Conservation (phyloP, 129 eudicot species). For the Ambrosia artemisiifolia region DNA sequence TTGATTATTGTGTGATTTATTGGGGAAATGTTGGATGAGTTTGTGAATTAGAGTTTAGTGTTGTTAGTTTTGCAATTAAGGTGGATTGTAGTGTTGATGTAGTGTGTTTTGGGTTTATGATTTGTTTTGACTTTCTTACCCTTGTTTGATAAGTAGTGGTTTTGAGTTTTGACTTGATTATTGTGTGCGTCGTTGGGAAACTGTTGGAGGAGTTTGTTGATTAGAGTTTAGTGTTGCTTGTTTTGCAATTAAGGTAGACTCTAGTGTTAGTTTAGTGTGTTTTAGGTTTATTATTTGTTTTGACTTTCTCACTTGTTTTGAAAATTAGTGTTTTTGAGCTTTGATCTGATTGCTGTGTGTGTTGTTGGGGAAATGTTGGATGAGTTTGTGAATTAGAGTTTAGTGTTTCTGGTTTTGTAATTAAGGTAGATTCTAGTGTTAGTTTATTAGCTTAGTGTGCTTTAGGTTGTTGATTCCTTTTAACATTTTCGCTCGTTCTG, state of each 20-base stretch:
- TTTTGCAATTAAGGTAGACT: neutral
- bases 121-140: too few species aligned
- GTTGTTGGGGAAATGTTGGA: too few species aligned
- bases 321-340: neutral
- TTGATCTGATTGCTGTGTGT: too few species aligned
- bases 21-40: neutral
- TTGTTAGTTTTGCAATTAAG: neutral
- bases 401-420: neutral
- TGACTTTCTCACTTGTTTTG: too few species aligned
- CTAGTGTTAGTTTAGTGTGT: neutral
- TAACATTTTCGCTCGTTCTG: neutral
- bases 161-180: too few species aligned
- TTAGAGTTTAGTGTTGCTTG: too few species aligned
- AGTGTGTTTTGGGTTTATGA: neutral
- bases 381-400: too few species aligned
- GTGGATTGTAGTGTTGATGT: neutral
- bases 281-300: neutral
- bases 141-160: too few species aligned
- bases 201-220: too few species aligned
- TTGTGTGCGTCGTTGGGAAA: too few species aligned
- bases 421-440: constrained; percentile 6
- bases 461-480: neutral
- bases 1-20: neutral
- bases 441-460: neutral
- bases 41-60: neutral